Evolutionary conservation across 768 basidiomycete species (phyloP), one percentile per base, ranked within the genome.

Genomic region (Macrolepiota albuminosa): DNA sequence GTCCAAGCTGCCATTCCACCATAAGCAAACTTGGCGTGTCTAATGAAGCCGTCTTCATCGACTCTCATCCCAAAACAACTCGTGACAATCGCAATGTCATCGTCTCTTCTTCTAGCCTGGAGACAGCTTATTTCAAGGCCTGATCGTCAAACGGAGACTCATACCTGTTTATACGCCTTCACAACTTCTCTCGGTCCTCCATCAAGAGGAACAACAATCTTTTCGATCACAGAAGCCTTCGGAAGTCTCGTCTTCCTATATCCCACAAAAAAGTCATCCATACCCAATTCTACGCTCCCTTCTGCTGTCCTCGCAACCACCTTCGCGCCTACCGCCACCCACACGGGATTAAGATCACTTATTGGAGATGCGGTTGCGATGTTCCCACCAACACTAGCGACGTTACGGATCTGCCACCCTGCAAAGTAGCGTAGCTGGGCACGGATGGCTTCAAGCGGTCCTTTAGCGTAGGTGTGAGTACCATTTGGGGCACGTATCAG

Each of bases 1-100:
- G 63, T 61, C 60, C 63, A 61, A 14, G 60, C 63, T 1, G 63
- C 60, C 63, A 64, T 64, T 11, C 63, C 63, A 31, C 63, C 63
- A 31, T 64, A 64, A 16, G 63, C 60, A 57, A 61, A 64, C 13
- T 49, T 61, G 11, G 60, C 63, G 16, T 56, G 63, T 29, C 29
- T 34, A 40, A 64, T 64, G 9, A 61, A 33, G 13, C 54, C 57
- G 11, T 49, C 54, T 5, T 59, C 54, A 16, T 58, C 45, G 0
- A 64, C 58, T 6, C 57, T 51, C 60, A 64, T 61, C 6, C 46
- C 49, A 21, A 64, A 64, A 56, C 63, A 64, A 54, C 60, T 56
- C 11, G 48, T 64, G 21, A 64, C 63, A 26, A 64, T 59, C 3
- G 63, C 63, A 24, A 64, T 64, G 36, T 64, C 63, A 37, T 64